phyloP scores from a whole-genome alignment of 768 basidiomycete genomes.

The Lentinula detonsa region DNA sequence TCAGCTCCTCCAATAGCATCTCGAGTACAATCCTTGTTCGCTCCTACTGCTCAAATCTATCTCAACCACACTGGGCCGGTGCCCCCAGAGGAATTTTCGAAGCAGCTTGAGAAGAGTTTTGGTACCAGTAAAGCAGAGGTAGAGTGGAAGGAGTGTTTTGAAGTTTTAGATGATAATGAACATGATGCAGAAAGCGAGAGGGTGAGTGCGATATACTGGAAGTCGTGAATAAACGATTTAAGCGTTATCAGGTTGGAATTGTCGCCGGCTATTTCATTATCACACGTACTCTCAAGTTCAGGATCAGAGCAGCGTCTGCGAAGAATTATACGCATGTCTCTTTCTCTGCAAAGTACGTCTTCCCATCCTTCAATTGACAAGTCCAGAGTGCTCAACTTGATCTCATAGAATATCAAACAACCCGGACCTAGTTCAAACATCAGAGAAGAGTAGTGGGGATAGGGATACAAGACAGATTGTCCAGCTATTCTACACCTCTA shows the following conservation, averaged over 20 bases:
- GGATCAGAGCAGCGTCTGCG: conserved; percentile 32
- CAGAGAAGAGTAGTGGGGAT: conserved; percentile 2
- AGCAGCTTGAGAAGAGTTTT: conserved; percentile 17
- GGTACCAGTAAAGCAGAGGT: conserved; percentile 16
- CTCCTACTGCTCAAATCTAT: conserved; percentile 25
- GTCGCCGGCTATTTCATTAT: conserved; percentile 34
- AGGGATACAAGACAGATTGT: conserved; percentile 20
- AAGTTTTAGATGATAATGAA: conserved; percentile 10
- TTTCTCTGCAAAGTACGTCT: conserved; percentile 35
- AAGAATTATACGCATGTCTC: conserved; percentile 23
- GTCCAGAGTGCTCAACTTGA: background rate
- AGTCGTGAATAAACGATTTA: background rate
- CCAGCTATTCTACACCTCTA: conserved; percentile 27
- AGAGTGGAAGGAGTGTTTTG: conserved; percentile 29
- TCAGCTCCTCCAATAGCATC: background rate
- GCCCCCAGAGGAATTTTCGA: conserved; percentile 20
- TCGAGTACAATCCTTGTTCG: conserved; percentile 24
- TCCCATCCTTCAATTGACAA: conserved; percentile 10
- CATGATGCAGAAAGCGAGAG: background rate
- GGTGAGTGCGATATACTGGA: background rate
- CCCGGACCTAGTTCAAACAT: conserved; percentile 7
- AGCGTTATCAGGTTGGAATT: conserved; percentile 21
- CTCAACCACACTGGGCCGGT: conserved; percentile 21
- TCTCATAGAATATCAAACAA: conserved; percentile 20
- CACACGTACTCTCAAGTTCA: conserved; percentile 31